phyloP scores from a whole-genome alignment of 2,329 filamentous ascomycete species.

The Verticillium zaregamsianum region DNA sequence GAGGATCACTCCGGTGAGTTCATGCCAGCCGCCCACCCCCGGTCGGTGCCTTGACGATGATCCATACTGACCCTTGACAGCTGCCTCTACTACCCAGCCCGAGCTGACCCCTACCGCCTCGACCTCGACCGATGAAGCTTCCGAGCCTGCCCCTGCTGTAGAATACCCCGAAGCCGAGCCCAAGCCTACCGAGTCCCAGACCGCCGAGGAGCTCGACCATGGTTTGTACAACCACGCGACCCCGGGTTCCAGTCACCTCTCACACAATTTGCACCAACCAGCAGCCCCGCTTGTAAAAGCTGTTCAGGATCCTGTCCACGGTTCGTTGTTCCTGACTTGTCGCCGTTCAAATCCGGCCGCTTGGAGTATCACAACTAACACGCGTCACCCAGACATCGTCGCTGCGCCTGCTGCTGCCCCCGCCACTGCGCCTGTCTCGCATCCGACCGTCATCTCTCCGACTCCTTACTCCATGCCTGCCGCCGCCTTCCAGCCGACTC shows the following conservation, averaged over 20 bases:
- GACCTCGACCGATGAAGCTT: not conserved
- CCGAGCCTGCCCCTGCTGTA: not conserved
- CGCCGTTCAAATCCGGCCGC: not conserved
- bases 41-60: not conserved
- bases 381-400: not conserved
- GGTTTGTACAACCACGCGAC: not conserved
- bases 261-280: not conserved
- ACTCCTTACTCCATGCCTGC: slow-evolving; percentile 35
- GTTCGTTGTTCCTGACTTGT: not conserved
- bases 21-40: not conserved
- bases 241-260: not conserved
- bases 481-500: slow-evolving; percentile 13
- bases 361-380: not conserved
- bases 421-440: slow-evolving; percentile 14
- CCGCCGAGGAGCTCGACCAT: not conserved
- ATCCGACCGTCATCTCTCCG: slow-evolving; percentile 25
- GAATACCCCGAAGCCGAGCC: not conserved
- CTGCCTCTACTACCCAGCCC: not conserved
- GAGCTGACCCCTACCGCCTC: not conserved
- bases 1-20: slow-evolving; percentile 1
- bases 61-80: not conserved
- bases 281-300: not conserved
- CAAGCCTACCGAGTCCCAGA: not conserved
- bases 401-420: slow-evolving; percentile 1
- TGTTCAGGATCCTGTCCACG: not conserved